Conservation (phyloP, 495 filamentous ascomycete genomes). For the Physcia stellaris region DNA sequence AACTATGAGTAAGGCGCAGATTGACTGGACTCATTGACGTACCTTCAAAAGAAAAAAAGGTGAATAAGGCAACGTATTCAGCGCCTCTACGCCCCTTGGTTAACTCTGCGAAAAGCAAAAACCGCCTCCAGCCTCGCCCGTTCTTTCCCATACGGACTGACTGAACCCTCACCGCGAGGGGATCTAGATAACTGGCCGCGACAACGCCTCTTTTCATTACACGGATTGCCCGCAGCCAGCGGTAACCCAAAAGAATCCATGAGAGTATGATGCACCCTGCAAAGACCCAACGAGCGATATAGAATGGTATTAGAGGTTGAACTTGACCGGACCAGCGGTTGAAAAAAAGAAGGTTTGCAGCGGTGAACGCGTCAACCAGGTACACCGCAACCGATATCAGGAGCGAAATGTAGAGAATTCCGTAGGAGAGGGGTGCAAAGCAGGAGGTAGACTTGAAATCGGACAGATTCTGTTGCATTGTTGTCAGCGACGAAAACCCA, state of each 20-base stretch:
- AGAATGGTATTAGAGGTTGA: conserved; percentile 51
- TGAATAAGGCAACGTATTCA: conserved; percentile 84
- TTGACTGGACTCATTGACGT: conserved; percentile 16
- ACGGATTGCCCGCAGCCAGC: conserved; percentile 62
- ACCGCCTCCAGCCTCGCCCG: conserved; percentile 65
- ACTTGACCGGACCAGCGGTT: conserved; percentile 55
- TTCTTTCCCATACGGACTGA: conserved; percentile 53
- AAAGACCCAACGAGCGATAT: conserved; percentile 79
- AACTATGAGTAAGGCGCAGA: conserved; percentile 10
- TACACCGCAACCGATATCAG: conserved; percentile 75
- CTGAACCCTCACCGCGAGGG: conserved; percentile 67
- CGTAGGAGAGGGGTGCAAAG: conserved; percentile 66
- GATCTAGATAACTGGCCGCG: conserved; percentile 83
- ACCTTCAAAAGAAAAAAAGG: conserved; percentile 92
- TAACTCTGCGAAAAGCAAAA: conserved; percentile 82
- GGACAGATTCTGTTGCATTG: conserved; percentile 55
- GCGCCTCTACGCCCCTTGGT: conserved; percentile 83
- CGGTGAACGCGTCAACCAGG: conserved; percentile 81
- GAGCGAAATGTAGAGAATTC: conserved; percentile 66
- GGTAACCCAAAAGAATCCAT: conserved; percentile 58
- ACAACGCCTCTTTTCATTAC: conserved; percentile 74
- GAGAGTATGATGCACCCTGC: conserved; percentile 77
- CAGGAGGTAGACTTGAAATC: conserved; percentile 79
- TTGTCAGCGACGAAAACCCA: too few species aligned
- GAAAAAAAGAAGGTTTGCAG: conserved; percentile 78